Evolutionary conservation across 331 rosid species (phyloP).

Genomic region (Dryas integrifolia): DNA sequence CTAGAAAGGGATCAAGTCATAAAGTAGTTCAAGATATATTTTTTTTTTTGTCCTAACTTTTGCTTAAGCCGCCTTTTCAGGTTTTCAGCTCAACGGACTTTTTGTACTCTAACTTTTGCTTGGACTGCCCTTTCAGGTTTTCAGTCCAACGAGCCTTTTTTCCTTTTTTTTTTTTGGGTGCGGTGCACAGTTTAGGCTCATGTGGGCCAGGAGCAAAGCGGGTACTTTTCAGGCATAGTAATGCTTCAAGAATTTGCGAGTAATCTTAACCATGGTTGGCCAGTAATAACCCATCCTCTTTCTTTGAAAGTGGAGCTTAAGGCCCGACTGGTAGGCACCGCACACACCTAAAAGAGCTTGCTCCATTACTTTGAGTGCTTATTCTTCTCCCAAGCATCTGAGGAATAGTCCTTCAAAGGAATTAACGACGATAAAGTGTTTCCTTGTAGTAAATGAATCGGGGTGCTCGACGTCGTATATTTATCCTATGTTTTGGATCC

Average conservation of each 20-base stretch:
- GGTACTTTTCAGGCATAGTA: neutral
- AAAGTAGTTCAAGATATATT: neutral
- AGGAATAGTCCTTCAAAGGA: neutral
- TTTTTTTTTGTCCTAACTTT: too few species aligned
- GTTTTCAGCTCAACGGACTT: too few species aligned
- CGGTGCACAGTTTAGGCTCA: neutral
- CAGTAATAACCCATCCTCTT: neutral
- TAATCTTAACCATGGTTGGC: conserved; percentile 5
- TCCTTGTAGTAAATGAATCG: neutral
- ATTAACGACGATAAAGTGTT: neutral
- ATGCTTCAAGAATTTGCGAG: neutral
- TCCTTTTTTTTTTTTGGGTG: neutral
- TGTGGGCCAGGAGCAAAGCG: neutral
- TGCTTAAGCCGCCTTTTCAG: too few species aligned
- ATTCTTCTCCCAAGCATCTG: neutral
- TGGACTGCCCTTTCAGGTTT: too few species aligned
- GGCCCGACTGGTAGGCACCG: neutral
- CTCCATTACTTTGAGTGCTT: neutral
- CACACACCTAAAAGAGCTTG: neutral
- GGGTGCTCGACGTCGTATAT: neutral
- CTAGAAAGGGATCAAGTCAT: neutral
- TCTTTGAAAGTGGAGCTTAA: neutral
- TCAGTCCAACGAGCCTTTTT: too few species aligned
- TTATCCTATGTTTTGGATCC: neutral
- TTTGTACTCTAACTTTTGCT: too few species aligned